phyloP scores from a whole-genome alignment of 805 yeast species.

The Torulaspora indica region DNA sequence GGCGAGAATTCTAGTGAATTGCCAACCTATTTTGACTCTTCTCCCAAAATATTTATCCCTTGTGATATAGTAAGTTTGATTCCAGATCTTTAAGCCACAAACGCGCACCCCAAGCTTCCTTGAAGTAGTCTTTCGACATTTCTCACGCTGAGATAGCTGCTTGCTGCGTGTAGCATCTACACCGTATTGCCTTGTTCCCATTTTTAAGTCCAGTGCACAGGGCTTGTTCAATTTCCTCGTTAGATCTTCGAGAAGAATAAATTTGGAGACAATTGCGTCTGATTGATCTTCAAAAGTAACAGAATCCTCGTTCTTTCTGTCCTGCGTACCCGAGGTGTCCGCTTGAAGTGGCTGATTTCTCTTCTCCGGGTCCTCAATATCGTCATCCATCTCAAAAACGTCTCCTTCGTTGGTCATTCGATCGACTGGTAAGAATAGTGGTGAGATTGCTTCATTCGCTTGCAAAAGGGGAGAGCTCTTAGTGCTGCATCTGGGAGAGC shows the following conservation, averaged over 20 bases:
- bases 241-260: conserved; percentile 82
- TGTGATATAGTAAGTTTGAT: conserved; percentile 50
- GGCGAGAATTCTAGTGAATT: conserved; percentile 69
- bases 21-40: conserved; percentile 59
- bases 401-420: conserved; percentile 10
- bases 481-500: conserved; percentile 3
- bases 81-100: conserved; percentile 92
- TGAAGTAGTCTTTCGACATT: conserved; percentile 79
- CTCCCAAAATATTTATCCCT: conserved; percentile 94
- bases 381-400: conserved; percentile 21
- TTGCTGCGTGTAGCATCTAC: conserved; percentile 77
- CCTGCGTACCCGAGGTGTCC: not conserved
- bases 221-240: conserved; percentile 80
- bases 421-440: conserved; percentile 12
- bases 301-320: conserved; percentile 18
- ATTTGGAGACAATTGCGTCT: conserved; percentile 44
- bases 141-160: conserved; percentile 70
- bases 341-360: conserved; percentile 4
- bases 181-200: conserved; percentile 99
- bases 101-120: conserved; percentile 80
- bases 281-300: conserved; percentile 26
- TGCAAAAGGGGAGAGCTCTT: conserved; percentile 6
- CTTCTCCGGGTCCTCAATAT: conserved; percentile 4
- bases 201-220: conserved; percentile 88
- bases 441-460: conserved; percentile 12